phyloP scores from a whole-genome alignment of 768 basidiomycete species.

The Tulasnella sp. region DNA sequence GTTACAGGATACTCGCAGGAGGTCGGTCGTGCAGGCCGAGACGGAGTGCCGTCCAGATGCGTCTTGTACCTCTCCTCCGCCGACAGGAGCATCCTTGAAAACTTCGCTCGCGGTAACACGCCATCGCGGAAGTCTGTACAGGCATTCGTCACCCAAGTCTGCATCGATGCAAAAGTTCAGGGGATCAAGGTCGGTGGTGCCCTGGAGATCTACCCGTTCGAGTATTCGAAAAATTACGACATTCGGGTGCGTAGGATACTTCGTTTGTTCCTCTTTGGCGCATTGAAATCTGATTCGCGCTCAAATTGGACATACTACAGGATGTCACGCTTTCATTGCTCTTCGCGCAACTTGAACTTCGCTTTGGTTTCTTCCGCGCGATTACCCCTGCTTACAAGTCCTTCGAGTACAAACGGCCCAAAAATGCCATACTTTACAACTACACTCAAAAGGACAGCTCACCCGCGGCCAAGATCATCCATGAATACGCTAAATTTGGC shows the following conservation, averaged over 20 bases:
- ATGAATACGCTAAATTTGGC: conserved; percentile 27
- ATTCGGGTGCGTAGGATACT: conserved; percentile 34
- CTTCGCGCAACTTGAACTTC: conserved; percentile 40
- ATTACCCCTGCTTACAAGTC: conserved; percentile 38
- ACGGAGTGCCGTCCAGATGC: conserved; percentile 36
- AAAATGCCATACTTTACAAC: neutral
- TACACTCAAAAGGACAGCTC: conserved; percentile 28
- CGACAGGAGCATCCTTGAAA: conserved; percentile 40
- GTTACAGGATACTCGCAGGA: conserved; percentile 30
- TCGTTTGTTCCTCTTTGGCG: no score
- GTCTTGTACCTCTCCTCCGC: conserved; percentile 35
- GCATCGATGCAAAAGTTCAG: conserved; percentile 16
- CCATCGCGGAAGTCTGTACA: conserved; percentile 28
- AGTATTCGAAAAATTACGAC: conserved; percentile 25
- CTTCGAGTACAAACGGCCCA: conserved; percentile 32
- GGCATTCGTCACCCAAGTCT: conserved; percentile 19
- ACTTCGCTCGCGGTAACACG: conserved; percentile 41
- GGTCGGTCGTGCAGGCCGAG: conserved; percentile 37
- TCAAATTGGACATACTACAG: conserved; percentile 22
- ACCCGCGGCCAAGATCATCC: conserved; percentile 28
- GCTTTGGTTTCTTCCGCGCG: conserved; percentile 36
- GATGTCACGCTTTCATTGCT: conserved; percentile 35
- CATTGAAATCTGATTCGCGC: neutral
- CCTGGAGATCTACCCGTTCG: conserved; percentile 17
- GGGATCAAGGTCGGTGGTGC: conserved; percentile 15